A percentile compares a stretch with the other conserved stretches of the same genome.
phyloP scores from a whole-genome alignment of 1,284 basidiomycete genomes.

The Malassezia japonica region DNA sequence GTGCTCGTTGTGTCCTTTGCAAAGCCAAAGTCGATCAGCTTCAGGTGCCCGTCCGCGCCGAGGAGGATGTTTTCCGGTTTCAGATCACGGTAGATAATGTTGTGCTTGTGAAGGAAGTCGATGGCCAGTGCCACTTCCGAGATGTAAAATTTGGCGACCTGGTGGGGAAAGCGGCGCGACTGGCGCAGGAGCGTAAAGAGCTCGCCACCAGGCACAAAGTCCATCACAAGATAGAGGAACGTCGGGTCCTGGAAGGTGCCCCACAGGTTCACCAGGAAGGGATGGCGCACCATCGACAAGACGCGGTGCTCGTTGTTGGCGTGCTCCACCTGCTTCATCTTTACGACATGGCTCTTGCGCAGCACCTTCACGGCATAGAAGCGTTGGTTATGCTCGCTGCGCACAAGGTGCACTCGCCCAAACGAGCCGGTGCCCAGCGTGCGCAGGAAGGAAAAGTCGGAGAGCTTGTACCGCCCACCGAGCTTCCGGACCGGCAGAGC shows the following conservation, averaged over 20 bases:
- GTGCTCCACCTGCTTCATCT: constrained; percentile 93
- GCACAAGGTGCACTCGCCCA: constrained; percentile 43
- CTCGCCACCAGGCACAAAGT: constrained; percentile 96
- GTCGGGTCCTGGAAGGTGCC: constrained; percentile 87
- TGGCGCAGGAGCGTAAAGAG: constrained; percentile 58
- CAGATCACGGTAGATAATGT: constrained; percentile 94
- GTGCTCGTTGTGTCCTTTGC: constrained; percentile 64
- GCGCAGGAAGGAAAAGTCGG: constrained; percentile 39
- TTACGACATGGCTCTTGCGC: constrained; percentile 69
- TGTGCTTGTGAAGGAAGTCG: constrained; percentile 76
- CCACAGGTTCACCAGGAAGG: constrained; percentile 97
- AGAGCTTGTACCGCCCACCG: constrained; percentile 41
- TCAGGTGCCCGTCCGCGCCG: constrained; percentile 88
- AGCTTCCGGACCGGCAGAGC: constrained; percentile 22
- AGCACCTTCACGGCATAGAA: constrained; percentile 48
- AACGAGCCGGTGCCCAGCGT: constrained; percentile 46
- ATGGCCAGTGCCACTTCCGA: constrained; percentile 93
- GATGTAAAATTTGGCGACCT: constrained; percentile 97
- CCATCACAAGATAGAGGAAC: constrained; percentile 99
- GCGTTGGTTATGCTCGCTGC: constrained; percentile 38
- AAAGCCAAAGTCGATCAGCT: constrained; percentile 96
- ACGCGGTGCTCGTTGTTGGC: constrained; percentile 92
- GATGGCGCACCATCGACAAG: constrained; percentile 78
- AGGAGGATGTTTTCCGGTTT: constrained; percentile 96
- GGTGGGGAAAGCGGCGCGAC: constrained; percentile 82